phyloP scores from a whole-genome alignment of 768 basidiomycete genomes.

The Lyophyllum semitale region DNA sequence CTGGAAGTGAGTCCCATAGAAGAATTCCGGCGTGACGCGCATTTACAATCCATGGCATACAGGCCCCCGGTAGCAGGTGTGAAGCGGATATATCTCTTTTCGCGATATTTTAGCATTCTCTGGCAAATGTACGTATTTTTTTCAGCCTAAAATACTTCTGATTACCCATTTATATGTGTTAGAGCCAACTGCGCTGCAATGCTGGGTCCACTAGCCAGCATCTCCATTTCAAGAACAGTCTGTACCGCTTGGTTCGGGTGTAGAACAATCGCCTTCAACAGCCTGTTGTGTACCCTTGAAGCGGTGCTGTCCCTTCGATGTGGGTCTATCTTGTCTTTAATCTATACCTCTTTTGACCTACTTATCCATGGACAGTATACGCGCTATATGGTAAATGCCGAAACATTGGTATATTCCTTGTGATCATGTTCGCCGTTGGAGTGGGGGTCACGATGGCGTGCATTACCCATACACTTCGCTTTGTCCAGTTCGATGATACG shows the following conservation, averaged over 20 bases:
- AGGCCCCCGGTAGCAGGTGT: conserved; percentile 1
- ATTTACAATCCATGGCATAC: background rate
- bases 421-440: background rate
- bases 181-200: conserved; percentile 2
- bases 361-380: conserved; percentile 4
- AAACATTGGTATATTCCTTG: conserved; percentile 3
- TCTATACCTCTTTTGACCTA: background rate
- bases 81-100: conserved; percentile 14
- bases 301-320: conserved; percentile 10
- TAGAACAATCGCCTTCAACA: conserved; percentile 1
- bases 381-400: conserved; percentile 11
- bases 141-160: background rate
- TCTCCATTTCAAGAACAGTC: background rate
- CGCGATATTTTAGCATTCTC: conserved; percentile 9
- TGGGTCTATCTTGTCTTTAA: background rate
- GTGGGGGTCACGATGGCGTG: background rate
- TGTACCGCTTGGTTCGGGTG: conserved; percentile 11
- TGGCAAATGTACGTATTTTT: conserved; percentile 3
- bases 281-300: conserved; percentile 12
- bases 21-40: background rate
- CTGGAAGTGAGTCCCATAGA: conserved; percentile 9
- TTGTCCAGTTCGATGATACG: background rate
- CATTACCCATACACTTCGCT: background rate
- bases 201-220: background rate
- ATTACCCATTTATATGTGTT: background rate